Evolutionary conservation across 257 asterid genomes (phyloP), one percentile per base, ranked within the genome.

Genomic region (Penstemon barbatus): DNA sequence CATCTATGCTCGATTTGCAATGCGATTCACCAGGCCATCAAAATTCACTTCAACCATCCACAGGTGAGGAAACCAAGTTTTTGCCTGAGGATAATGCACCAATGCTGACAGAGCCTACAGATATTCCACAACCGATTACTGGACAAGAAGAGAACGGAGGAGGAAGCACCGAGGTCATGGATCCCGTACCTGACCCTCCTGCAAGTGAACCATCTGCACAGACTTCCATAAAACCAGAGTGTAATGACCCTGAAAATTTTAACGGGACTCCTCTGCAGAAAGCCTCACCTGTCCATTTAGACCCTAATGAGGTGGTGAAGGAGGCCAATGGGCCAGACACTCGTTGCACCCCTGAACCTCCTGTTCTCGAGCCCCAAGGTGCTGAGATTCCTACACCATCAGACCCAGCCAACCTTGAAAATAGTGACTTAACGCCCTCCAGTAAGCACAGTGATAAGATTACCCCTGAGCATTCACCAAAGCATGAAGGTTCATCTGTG

Each of bases 1-100:
- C 79, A 44, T 81, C 86, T 45, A 66, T 82, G 72, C 78, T 77
- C 7, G 81, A 79, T 45, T 75, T 80, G 33, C 33, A 25, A 25
- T 25, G 33, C 33, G 2, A 25, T 25, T 25, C 33, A 50, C 60
- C 66, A 18, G 66, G 59, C 58, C 39, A 75, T 73, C 78, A 76
- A 54, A 57, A 72, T 65, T 65, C 78, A 40, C 45, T 43, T 46
- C 18, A 61, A 7, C 65, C 43, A 7, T 42, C 54, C 48, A 37
- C 79, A 50, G 74, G 54, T 57, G 66, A 64, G 59, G 67, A 71
- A 50, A 57, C 78, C 57, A 71, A 63, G 49, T 63, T 73, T 33
- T 50, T 62, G 4, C 66, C 41, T 12, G 78, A 77, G 51, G 77
- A 77, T 50, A 61, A 74, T 68, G 70, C 68, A 18, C 73, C 72